phyloP scores from a whole-genome alignment of 306 rosid species.

The Trifolium pratense region DNA sequence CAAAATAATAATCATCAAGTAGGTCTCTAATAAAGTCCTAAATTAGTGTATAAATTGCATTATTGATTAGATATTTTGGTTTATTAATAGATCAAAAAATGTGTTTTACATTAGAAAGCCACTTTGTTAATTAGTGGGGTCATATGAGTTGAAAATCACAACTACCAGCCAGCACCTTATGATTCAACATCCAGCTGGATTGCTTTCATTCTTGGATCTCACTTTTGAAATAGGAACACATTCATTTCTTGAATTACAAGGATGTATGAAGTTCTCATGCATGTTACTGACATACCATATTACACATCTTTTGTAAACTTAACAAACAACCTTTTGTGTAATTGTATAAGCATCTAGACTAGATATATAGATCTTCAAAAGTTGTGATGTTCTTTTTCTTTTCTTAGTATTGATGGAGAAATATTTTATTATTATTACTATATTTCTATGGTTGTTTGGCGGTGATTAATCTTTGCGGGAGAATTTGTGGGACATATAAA shows the following conservation, averaged over 20 bases:
- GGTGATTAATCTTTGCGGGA: too few relatives aligned
- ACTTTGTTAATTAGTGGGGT: constrained; percentile 47
- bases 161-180: constrained; percentile 41
- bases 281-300: constrained; percentile 25
- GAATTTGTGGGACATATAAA: too few relatives aligned
- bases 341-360: constrained; percentile 11
- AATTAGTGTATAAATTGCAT: background rate
- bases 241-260: constrained; percentile 46
- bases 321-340: constrained; percentile 24
- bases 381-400: constrained; percentile 3
- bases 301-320: constrained; percentile 18
- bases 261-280: constrained; percentile 25
- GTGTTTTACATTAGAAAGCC: constrained; percentile 25
- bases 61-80: constrained; percentile 29
- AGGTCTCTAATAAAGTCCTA: constrained; percentile 21
- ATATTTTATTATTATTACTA: too few relatives aligned
- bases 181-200: constrained; percentile 57
- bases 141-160: constrained; percentile 36
- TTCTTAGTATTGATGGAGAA: background rate
- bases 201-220: constrained; percentile 44
- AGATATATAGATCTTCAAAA: constrained; percentile 27
- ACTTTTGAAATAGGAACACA: constrained; percentile 39
- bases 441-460: too few relatives aligned
- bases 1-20: too few relatives aligned
- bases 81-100: constrained; percentile 23